Percentiles rank a stretch among this genome's conserved stretches.
phyloP scores from a whole-genome alignment of 495 filamentous ascomycete genomes.

The Podospora didyma region DNA sequence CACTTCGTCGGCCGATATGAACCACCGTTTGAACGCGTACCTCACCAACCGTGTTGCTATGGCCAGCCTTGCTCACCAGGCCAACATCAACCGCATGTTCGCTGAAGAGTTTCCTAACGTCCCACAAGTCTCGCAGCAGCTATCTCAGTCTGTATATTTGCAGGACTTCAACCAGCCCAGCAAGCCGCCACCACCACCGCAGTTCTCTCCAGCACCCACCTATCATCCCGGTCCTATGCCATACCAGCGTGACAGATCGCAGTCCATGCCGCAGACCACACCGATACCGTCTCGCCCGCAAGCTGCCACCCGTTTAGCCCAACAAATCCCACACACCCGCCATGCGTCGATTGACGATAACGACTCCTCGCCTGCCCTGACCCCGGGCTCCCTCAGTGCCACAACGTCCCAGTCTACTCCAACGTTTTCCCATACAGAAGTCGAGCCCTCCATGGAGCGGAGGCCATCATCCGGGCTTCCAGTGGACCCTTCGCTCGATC shows the following conservation, averaged over 20 bases:
- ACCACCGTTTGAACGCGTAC: conserved; percentile 54
- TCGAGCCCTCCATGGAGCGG: background rate
- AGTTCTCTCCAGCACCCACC: background rate
- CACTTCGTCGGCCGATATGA: conserved; percentile 52
- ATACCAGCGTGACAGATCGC: background rate
- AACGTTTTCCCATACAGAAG: background rate
- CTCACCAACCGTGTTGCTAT: conserved; percentile 56
- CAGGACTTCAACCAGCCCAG: conserved; percentile 12
- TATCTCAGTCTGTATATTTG: conserved; percentile 9
- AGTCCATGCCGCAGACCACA: background rate
- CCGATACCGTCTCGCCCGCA: background rate
- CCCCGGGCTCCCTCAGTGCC: conserved; percentile 19
- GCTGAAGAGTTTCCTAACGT: conserved; percentile 32
- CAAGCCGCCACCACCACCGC: background rate
- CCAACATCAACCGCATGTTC: conserved; percentile 46
- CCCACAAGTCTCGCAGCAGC: conserved; percentile 9
- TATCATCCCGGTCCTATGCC: conserved; percentile 6
- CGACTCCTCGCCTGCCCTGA: conserved; percentile 19
- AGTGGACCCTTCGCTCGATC: conserved; percentile 9
- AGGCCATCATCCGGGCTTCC: background rate
- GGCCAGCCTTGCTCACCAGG: conserved; percentile 48
- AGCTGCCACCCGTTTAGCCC: background rate
- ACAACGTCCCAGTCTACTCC: conserved; percentile 17
- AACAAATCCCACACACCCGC: background rate
- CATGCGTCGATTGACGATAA: conserved; percentile 9